phyloP scores from a whole-genome alignment of 768 basidiomycete species.

The Hypsizygus marmoreus region DNA sequence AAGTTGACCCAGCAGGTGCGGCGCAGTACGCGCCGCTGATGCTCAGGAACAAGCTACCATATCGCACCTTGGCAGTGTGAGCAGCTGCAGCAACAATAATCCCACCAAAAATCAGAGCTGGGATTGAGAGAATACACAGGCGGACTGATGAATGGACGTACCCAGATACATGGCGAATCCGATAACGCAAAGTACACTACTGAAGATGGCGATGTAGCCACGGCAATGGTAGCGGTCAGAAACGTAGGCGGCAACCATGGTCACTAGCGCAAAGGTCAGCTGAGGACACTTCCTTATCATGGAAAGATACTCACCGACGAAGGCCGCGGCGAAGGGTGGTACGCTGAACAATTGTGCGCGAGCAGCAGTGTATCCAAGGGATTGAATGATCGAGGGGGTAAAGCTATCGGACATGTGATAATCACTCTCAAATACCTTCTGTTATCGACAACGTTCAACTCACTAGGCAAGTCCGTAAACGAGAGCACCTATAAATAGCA shows the following conservation, averaged over 20 bases:
- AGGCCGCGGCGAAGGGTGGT: conserved; percentile 39
- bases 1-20: conserved; percentile 43
- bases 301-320: conserved; percentile 19
- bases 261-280: conserved; percentile 14
- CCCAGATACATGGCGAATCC: conserved; percentile 43
- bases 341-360: conserved; percentile 53
- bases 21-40: conserved; percentile 41
- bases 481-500: conserved; percentile 8
- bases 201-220: conserved; percentile 29
- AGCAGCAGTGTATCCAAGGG: conserved; percentile 46
- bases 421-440: conserved; percentile 29
- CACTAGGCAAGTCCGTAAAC: conserved; percentile 21
- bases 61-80: conserved; percentile 31
- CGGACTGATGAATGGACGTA: conserved; percentile 14
- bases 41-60: conserved; percentile 48
- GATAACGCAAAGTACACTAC: conserved; percentile 31
- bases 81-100: conserved; percentile 17
- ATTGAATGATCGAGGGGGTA: conserved; percentile 56
- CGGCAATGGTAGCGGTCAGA: conserved; percentile 29
- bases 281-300: no score
- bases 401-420: conserved; percentile 40
- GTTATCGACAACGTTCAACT: neutral
- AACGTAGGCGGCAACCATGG: conserved; percentile 22
- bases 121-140: neutral
- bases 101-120: neutral